Evolutionary conservation across 2,329 filamentous ascomycete species (phyloP).

Genomic region (Fusarium sp.): DNA sequence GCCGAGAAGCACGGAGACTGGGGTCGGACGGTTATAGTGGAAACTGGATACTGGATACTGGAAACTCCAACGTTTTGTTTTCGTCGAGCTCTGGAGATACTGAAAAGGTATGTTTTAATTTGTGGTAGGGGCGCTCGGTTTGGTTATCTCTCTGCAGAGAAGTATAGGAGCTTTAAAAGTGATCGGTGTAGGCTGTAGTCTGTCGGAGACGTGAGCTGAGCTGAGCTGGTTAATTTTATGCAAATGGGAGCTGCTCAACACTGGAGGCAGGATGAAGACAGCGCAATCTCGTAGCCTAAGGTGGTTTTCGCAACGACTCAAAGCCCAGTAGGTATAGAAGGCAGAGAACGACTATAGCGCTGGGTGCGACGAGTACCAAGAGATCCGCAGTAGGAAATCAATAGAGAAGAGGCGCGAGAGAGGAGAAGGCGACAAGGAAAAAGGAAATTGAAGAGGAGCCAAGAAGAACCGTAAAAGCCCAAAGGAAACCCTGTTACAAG

Average conservation of each 20-base stretch:
- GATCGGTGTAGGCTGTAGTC: background rate
- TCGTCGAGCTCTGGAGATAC: constrained; percentile 3
- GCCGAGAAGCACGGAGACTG: constrained; percentile 1
- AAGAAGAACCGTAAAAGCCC: constrained; percentile 28
- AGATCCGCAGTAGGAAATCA: background rate
- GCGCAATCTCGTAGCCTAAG: constrained; percentile 14
- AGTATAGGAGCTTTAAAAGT: constrained; percentile 10
- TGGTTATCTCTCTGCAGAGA: constrained; percentile 3
- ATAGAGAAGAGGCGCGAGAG: constrained; percentile 12
- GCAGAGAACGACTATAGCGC: constrained; percentile 2
- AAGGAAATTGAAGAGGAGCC: constrained; percentile 27
- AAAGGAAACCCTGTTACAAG: constrained; percentile 33
- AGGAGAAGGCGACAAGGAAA: background rate
- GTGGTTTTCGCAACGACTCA: constrained; percentile 7
- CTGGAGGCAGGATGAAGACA: constrained; percentile 6
- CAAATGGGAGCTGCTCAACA: constrained; percentile 22
- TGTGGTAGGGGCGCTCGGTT: background rate
- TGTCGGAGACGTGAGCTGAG: constrained; percentile 12
- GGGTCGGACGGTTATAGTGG: constrained; percentile 22
- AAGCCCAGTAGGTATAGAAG: constrained; percentile 9
- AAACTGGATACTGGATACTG: constrained; percentile 34
- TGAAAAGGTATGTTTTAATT: constrained; percentile 2
- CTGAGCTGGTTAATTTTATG: constrained; percentile 24
- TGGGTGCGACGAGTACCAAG: constrained; percentile 13
- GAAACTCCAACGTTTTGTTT: constrained; percentile 23